Evolutionary conservation across 805 yeast species (phyloP).

Genomic region (Teunomyces kruisii): DNA sequence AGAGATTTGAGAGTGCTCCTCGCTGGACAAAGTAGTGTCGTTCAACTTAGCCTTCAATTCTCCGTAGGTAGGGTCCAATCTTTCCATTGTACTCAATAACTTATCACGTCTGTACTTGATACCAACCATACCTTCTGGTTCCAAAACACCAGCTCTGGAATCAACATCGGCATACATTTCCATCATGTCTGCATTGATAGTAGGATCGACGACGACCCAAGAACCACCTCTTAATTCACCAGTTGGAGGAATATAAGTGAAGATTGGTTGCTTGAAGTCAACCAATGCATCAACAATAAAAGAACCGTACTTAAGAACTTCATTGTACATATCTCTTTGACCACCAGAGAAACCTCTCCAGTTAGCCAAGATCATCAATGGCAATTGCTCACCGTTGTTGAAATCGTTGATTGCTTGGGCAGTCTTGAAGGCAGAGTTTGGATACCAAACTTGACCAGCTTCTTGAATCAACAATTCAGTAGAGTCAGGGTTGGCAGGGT

Average conservation of each 20-base stretch:
- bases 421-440: slow-evolving; percentile 98
- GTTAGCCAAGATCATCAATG: slow-evolving; percentile 95
- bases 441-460: slow-evolving; percentile 99
- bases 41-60: slow-evolving; percentile 62
- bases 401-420: slow-evolving; percentile 98
- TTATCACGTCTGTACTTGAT: slow-evolving; percentile 95
- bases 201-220: slow-evolving; percentile 99
- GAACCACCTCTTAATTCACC: slow-evolving; percentile 99
- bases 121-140: slow-evolving; percentile 99
- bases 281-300: slow-evolving; percentile 96
- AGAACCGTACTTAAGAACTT: slow-evolving; percentile 95
- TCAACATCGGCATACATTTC: slow-evolving; percentile 98
- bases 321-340: slow-evolving; percentile 99
- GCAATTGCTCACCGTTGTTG: slow-evolving; percentile 97
- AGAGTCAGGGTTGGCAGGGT: slow-evolving; percentile 96
- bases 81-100: slow-evolving; percentile 83
- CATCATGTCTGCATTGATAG: slow-evolving; percentile 95
- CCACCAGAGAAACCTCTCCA: slow-evolving; percentile 99
- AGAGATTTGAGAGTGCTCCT: slow-evolving; percentile 64
- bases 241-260: slow-evolving; percentile 95
- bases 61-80: slow-evolving; percentile 78
- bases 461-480: slow-evolving; percentile 85
- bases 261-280: slow-evolving; percentile 93
- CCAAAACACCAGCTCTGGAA: slow-evolving; percentile 95
- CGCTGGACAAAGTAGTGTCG: slow-evolving; percentile 52